Evolutionary conservation across 305 asterid genomes (phyloP), one percentile per base, ranked within the genome.

Genomic region (Fraxinus sp.): DNA sequence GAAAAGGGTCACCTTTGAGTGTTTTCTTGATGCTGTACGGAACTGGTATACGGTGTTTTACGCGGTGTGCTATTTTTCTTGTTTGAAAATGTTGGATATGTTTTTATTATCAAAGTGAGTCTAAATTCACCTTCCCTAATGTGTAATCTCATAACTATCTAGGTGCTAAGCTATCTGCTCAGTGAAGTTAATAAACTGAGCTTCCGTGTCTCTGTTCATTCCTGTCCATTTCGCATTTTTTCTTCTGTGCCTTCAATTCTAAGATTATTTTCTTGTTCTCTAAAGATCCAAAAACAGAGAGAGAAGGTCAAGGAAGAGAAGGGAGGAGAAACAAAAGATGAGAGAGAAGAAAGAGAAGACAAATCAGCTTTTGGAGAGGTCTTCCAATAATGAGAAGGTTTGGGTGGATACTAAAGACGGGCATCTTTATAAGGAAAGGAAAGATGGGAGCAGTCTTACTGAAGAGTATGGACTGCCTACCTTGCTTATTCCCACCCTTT

Each of bases 231-330:
- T 81, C 83, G 79, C 86, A 71, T 83, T 62, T 49, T 66, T 74
- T 80, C 79, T 85, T 64, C 82, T 52, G 78, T 82, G 88, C 82
- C 74, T 64, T 64, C 16, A 9, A 81, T 82, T 88, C 94, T 91
- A 90, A 93, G 91, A 41, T 66, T 90, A 86, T 89, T 89, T 87
- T 86, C 84, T 90, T 96, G 94, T 92, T 89, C 93, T 87, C 84
- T 89, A 93, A 95, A 95, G 98, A 88, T 92, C 96, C 97, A 91
- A 86, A 92, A 81, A 64, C 35, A 24, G 33, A 64, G 35, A 13
- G 93, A 89, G 78, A 89, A 73, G 90, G 91, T 88, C 18, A 89
- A 88, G 86, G 91, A 87, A 82, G 87, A 91, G 44, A 79, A 64
- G 73, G 73, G 35, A 64, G 16, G 83, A 77, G 72, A 83, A 79